Percentiles rank a stretch among this genome's conserved stretches.
These are phyloP conservation scores for Hordeum marinum DNA, from an alignment of 176 grass and related monocot genomes.

Conservation along the genomic window DNA sequence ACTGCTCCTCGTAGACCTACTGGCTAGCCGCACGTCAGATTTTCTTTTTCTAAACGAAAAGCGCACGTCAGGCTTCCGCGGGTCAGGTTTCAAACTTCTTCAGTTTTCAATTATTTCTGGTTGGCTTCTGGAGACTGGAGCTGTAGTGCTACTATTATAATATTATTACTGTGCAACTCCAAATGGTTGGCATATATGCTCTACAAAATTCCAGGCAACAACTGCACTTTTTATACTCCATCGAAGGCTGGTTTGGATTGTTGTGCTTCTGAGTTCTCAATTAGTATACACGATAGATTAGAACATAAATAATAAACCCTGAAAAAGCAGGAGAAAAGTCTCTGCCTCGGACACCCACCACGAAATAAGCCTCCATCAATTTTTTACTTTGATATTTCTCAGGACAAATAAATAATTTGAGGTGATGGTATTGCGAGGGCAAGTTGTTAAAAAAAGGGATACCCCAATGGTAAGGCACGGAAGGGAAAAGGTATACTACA, in stretches of 20 bases:
- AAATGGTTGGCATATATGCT: no score
- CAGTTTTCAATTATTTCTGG: background rate
- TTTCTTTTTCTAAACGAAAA: no score
- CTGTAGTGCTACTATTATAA: no score
- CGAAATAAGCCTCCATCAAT: background rate
- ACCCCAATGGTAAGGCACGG: background rate
- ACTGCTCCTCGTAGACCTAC: no score
- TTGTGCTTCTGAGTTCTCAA: background rate
- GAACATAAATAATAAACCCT: no score
- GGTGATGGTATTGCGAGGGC: background rate
- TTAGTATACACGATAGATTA: background rate
- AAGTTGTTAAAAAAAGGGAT: background rate
- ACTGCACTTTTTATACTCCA: background rate
- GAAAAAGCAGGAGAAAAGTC: background rate
- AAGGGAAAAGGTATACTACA: background rate
- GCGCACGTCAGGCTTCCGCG: background rate
- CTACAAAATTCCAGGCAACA: background rate
- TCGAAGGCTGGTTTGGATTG: constrained; percentile 4
- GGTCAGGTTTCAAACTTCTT: background rate
- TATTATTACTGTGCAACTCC: no score
- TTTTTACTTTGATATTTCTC: no score
- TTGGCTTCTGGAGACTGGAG: no score
- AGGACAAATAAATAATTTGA: no score
- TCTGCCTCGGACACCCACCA: background rate
- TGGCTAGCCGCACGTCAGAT: no score